These are phyloP conservation scores for Exophiala dermatitidis DNA, from an alignment of 2,329 filamentous ascomycete genomes.

Conservation along the genomic window DNA sequence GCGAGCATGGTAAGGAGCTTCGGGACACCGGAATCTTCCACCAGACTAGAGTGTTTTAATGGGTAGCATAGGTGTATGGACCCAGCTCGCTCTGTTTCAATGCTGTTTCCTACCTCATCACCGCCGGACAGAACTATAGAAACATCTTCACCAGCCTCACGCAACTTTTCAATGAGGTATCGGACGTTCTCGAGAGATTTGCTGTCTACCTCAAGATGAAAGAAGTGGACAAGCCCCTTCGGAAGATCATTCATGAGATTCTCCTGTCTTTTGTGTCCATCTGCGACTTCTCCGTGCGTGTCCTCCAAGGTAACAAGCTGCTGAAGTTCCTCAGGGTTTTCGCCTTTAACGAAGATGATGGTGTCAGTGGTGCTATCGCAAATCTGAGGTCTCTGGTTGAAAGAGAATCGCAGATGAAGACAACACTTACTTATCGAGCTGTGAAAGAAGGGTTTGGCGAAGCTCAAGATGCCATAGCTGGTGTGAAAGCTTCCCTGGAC, in stretches of 20 bases:
- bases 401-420: conserved; percentile 28
- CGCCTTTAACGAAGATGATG: conserved; percentile 29
- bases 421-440: conserved; percentile 20
- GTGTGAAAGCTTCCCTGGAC: not conserved
- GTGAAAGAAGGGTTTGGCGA: conserved; percentile 3
- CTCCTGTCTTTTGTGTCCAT: conserved; percentile 1
- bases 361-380: conserved; percentile 27
- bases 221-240: not conserved
- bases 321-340: conserved; percentile 24
- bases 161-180: conserved; percentile 28
- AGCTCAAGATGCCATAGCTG: not conserved
- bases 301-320: conserved; percentile 1
- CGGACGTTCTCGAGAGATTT: conserved; percentile 29
- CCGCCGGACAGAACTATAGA: conserved; percentile 28
- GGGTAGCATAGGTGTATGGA: conserved; percentile 21
- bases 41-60: not conserved
- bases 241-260: conserved; percentile 1
- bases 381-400: conserved; percentile 27
- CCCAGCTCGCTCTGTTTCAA: conserved; percentile 30
- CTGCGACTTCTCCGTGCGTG: not conserved
- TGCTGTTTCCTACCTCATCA: conserved; percentile 29
- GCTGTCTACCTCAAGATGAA: conserved; percentile 9
- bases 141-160: conserved; percentile 29
- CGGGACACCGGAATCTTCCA: not conserved
- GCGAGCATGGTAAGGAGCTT: not conserved